Evolutionary conservation across 1,284 basidiomycete genomes (phyloP).

Genomic region (Melampsora americana): DNA sequence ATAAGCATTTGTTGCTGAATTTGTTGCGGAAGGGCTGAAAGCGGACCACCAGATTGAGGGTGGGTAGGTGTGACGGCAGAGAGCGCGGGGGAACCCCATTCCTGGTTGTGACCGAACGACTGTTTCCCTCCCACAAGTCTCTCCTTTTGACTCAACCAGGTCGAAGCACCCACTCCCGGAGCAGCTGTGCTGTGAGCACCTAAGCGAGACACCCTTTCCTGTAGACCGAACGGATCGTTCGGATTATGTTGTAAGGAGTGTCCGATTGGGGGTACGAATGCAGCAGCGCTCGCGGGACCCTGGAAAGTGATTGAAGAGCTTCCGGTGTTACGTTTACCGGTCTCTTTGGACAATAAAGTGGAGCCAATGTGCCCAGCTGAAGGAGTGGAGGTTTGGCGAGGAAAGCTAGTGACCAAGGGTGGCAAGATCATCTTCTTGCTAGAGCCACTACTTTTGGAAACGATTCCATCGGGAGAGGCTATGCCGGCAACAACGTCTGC

Average conservation of each 20-base stretch:
- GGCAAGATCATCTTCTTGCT: constrained; percentile 25
- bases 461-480: not conserved
- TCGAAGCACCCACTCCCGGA: constrained; percentile 58
- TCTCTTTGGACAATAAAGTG: not conserved
- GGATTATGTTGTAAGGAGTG: constrained; percentile 55
- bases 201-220: constrained; percentile 54
- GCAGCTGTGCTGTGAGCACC: constrained; percentile 54
- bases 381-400: not conserved
- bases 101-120: constrained; percentile 6
- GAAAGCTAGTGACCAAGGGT: constrained; percentile 37
- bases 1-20: constrained; percentile 37
- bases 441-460: not conserved
- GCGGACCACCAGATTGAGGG: constrained; percentile 59
- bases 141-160: constrained; percentile 60
- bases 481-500: constrained; percentile 7
- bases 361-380: not conserved
- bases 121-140: constrained; percentile 61
- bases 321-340: constrained; percentile 10
- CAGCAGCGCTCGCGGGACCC: constrained; percentile 59
- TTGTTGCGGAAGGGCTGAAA: constrained; percentile 25
- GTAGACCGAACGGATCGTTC: constrained; percentile 47
- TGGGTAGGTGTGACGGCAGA: constrained; percentile 53
- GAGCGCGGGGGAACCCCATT: constrained; percentile 23
- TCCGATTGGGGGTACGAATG: constrained; percentile 60
- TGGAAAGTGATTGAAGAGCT: constrained; percentile 14